Evolutionary conservation across 352 stramenopile species (phyloP), one percentile per base, ranked within the genome.

Genomic region (Phytophthora sp.): DNA sequence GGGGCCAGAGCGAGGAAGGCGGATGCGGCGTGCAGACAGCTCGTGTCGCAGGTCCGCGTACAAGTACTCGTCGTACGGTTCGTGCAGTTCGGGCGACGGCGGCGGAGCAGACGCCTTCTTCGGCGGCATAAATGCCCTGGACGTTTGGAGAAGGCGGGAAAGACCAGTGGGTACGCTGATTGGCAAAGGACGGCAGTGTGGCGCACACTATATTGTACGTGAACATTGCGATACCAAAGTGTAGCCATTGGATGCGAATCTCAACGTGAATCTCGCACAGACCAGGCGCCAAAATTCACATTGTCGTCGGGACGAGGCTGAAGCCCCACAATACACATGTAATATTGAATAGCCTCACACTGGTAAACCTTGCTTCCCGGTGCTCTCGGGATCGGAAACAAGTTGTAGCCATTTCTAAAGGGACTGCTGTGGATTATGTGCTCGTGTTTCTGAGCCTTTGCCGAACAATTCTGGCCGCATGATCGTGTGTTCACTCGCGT

Each of bases 31-130:
- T 15, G 71, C 59, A 1, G 44, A 21, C 8, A 80, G 50, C 44
- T 86, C 79, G 38, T 60, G 56, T 31, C 75, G 73, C 53, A 88
- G 63, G 16, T 70, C 57, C n/a, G 57, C 39, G 53, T 73, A 73
- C n/a, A 31, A 26, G 46, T 72, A 63, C 6, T 69, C 30, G 9
- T 86, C 79, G 74, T 88, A 88, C 51, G 79, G 79, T 49, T 80
- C 72, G 42, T 41, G 44, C 13, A 83, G 62, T 49, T 63, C n/a
- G 16, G 56, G 36, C 45, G 41, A 18, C 31, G 59, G 23, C 23
- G 8, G 26, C 45, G 45, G n/a, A 53, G 26, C 16, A 1, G 31
- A 27, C 55, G 31, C 49, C 35, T 63, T 61, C 30, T 33, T 50
- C 29, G 46, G 33, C 61, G 61, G 51, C 66, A 74, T 74, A 39